phyloP scores from a whole-genome alignment of 192 early-diverging fungal genomes.

The Coemansia sp. region DNA sequence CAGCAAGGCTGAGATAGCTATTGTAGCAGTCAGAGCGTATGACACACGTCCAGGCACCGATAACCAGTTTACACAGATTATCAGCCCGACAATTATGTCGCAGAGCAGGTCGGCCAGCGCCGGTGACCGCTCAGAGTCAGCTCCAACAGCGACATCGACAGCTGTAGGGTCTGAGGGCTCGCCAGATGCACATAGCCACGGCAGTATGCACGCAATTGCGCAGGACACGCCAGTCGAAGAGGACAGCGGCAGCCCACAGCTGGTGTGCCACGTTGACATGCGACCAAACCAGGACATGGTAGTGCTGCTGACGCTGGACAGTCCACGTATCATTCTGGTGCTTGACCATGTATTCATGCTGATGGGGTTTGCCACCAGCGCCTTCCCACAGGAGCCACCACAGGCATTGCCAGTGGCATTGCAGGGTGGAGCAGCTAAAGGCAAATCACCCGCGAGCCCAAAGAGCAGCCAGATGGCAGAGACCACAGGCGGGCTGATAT shows the following conservation, averaged over 20 bases:
- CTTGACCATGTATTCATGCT: slow-evolving; percentile 85
- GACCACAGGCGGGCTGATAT: slow-evolving; percentile 58
- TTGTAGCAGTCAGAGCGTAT: slow-evolving; percentile 70
- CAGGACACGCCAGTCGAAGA: slow-evolving; percentile 45
- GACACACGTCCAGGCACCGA: slow-evolving; percentile 77
- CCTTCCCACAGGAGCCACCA: slow-evolving; percentile 40
- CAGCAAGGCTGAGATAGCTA: slow-evolving; percentile 68
- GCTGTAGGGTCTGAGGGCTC: not conserved
- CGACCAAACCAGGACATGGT: slow-evolving; percentile 54
- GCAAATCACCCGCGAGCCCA: not conserved
- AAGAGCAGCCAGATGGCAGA: slow-evolving; percentile 1
- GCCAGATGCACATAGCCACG: slow-evolving; percentile 6
- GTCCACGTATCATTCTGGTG: slow-evolving; percentile 79
- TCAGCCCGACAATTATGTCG: slow-evolving; percentile 49
- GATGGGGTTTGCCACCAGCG: slow-evolving; percentile 72
- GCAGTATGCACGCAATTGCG: slow-evolving; percentile 50
- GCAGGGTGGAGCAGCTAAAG: slow-evolving; percentile 2
- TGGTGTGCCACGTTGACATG: slow-evolving; percentile 54
- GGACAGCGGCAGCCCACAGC: slow-evolving; percentile 41
- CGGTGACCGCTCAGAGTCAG: not conserved
- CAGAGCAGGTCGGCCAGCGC: not conserved
- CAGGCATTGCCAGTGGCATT: not conserved
- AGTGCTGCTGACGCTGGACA: slow-evolving; percentile 73
- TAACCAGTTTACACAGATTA: slow-evolving; percentile 82
- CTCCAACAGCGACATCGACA: not conserved